These are phyloP conservation scores for Amauroascus niger DNA, from an alignment of 2,329 filamentous ascomycete genomes.

Conservation along the genomic window DNA sequence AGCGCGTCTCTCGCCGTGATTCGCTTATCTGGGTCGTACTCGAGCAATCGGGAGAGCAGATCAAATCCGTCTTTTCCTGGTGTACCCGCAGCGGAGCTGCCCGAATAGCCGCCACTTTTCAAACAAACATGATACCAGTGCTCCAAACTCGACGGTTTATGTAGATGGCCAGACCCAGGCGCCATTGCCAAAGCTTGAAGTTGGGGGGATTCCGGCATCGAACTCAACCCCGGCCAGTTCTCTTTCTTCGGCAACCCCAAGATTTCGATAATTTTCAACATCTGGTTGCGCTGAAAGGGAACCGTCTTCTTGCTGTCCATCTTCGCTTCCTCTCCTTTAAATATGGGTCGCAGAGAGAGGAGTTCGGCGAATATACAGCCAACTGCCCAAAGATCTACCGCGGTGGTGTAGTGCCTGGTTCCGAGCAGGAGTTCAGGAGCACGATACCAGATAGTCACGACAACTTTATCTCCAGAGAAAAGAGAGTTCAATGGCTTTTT, in stretches of 20 bases:
- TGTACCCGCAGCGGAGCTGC: slow-evolving; percentile 43
- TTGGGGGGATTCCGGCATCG: slow-evolving; percentile 79
- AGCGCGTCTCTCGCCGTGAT: slow-evolving; percentile 80
- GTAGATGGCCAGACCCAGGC: slow-evolving; percentile 40
- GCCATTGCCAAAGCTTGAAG: slow-evolving; percentile 45
- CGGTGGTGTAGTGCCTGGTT: slow-evolving; percentile 90
- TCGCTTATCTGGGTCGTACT: slow-evolving; percentile 85
- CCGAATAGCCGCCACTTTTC: slow-evolving; percentile 44
- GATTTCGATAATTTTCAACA: slow-evolving; percentile 97
- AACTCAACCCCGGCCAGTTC: slow-evolving; percentile 70
- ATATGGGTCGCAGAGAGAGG: slow-evolving; percentile 80
- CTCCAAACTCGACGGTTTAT: slow-evolving; percentile 54
- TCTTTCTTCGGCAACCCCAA: slow-evolving; percentile 84
- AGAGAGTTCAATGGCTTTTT: slow-evolving; percentile 87
- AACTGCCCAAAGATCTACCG: slow-evolving; percentile 94
- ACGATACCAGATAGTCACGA: slow-evolving; percentile 98
- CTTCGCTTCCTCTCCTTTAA: slow-evolving; percentile 97
- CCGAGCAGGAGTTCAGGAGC: slow-evolving; percentile 89
- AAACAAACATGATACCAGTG: slow-evolving; percentile 70
- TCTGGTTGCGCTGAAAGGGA: slow-evolving; percentile 94
- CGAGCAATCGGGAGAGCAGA: slow-evolving; percentile 69
- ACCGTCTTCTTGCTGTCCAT: slow-evolving; percentile 98
- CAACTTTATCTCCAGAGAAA: slow-evolving; percentile 92
- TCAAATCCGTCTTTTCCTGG: slow-evolving; percentile 71
- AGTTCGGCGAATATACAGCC: slow-evolving; percentile 97